Evolutionary conservation across 2,329 filamentous ascomycete genomes (phyloP), one percentile per base, ranked within the genome.

Genomic region (Fonsecaea multimorphosa): DNA sequence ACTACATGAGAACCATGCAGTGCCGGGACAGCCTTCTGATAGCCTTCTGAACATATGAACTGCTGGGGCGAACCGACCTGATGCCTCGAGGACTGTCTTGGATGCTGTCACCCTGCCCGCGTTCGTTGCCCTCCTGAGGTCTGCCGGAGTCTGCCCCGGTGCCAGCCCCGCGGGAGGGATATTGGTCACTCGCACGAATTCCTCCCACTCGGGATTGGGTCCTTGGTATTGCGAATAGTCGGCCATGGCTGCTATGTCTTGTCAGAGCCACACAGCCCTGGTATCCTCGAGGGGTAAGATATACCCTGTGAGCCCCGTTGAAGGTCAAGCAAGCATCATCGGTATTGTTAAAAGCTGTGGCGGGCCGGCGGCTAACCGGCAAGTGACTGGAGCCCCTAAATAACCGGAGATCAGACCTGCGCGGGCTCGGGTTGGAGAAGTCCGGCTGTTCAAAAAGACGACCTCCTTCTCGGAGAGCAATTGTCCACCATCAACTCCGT

Each of bases 171-270:
- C 22, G 2, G 44, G 44, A 9, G 44, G 19, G 19, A 49, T 24
- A 2, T 11, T 8, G 11, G 19, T 49, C 44, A 24, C 44, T 49
- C 44, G 44, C 24, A 49, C 44, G 22, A 49, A 49, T 24, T 49
- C 44, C 19, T 49, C 44, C 44, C 44, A 49, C 44, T 49, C 44
- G 22, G 44, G 44, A 24, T 49, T 49, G 19, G 44, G 44, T 11
- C 44, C 44, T 4, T 49, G 44, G 19, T 49, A 49, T 24, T 49
- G 44, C 19, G 44, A 49, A 24, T 49, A 49, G 44, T 49, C 44
- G 24, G 44, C 44, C 44, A 49, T 49, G 44, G 44, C 5, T 38
- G 9, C 14, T 38, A 14, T 38, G 34, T 1, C 34, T 38, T 31
- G 34, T 38, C 34, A 38, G 34, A 38, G 34, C n/a, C n/a, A n/a